phyloP scores from a whole-genome alignment of 2,329 filamentous ascomycete species.

The Mollisiaceae sp. region DNA sequence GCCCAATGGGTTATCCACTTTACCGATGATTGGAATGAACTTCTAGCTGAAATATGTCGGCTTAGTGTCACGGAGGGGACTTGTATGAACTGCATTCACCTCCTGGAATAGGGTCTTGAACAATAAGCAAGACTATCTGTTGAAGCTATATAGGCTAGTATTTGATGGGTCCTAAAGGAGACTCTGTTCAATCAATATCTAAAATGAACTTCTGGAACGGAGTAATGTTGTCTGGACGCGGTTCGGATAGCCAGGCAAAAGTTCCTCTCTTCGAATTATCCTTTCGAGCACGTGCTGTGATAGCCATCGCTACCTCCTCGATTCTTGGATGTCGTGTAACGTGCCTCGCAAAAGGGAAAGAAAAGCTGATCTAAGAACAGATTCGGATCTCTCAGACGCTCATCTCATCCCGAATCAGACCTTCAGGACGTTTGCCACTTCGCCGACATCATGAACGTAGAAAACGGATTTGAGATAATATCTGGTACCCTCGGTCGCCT shows the following conservation, averaged over 20 bases:
- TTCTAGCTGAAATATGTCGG: constrained; percentile 48
- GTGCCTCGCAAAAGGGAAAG: not conserved
- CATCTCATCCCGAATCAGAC: not conserved
- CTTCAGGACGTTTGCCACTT: not conserved
- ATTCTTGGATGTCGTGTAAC: not conserved
- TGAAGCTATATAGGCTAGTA: constrained; percentile 49
- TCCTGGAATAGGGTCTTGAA: constrained; percentile 44
- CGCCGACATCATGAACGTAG: too few species aligned
- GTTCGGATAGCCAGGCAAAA: constrained; percentile 35
- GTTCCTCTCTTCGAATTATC: constrained; percentile 20
- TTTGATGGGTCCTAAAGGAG: constrained; percentile 47
- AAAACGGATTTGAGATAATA: too few species aligned
- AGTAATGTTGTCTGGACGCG: constrained; percentile 23
- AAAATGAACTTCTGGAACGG: constrained; percentile 40
- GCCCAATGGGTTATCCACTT: constrained; percentile 37
- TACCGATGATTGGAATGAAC: constrained; percentile 47
- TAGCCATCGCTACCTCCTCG: not conserved
- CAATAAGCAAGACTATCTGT: constrained; percentile 44
- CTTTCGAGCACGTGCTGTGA: constrained; percentile 17
- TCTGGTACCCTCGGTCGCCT: not conserved
- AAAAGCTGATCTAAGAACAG: too few species aligned
- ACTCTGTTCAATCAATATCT: constrained; percentile 48
- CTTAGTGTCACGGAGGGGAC: too few species aligned
- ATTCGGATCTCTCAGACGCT: not conserved
- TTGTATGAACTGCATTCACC: too few species aligned